phyloP scores from a whole-genome alignment of 352 stramenopile genomes.

The Phytophthora idaei region DNA sequence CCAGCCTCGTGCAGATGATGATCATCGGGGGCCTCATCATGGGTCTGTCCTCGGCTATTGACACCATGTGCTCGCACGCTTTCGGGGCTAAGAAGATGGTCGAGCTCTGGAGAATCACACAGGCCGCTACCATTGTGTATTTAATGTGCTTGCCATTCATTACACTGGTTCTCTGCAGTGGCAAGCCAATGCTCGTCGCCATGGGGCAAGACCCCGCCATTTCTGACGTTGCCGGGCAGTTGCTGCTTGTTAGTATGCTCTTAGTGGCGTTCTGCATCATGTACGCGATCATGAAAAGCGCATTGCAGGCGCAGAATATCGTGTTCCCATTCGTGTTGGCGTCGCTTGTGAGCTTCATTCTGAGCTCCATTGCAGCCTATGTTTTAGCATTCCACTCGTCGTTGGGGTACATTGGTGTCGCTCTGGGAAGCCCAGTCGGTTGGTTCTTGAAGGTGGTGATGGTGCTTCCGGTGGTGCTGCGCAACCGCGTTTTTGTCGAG shows the following conservation, averaged over 20 bases:
- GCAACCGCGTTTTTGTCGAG: slow-evolving; percentile 56
- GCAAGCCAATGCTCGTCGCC: slow-evolving; percentile 47
- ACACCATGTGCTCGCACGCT: slow-evolving; percentile 71
- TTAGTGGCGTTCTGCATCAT: slow-evolving; percentile 52
- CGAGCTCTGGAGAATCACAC: slow-evolving; percentile 69
- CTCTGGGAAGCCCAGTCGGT: slow-evolving; percentile 52
- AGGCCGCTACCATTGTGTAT: slow-evolving; percentile 64
- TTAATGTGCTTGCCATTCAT: slow-evolving; percentile 45
- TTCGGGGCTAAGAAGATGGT: slow-evolving; percentile 62
- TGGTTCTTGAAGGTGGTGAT: slow-evolving; percentile 53
- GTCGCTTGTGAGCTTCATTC: slow-evolving; percentile 43
- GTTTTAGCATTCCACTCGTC: slow-evolving; percentile 56
- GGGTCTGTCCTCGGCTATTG: slow-evolving; percentile 58
- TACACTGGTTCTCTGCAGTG: slow-evolving; percentile 43
- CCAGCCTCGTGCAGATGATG: slow-evolving; percentile 57
- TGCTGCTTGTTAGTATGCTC: slow-evolving; percentile 46
- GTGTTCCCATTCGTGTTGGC: slow-evolving; percentile 53
- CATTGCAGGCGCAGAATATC: slow-evolving; percentile 72
- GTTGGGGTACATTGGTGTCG: slow-evolving; percentile 62
- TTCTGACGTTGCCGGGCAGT: slow-evolving; percentile 40
- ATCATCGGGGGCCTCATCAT: slow-evolving; percentile 55
- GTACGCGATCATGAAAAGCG: slow-evolving; percentile 59
- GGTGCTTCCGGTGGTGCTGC: slow-evolving; percentile 54
- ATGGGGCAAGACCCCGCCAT: slow-evolving; percentile 64
- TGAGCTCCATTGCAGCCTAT: slow-evolving; percentile 56